Conservation (phyloP, 2,329 filamentous ascomycete species). For the Cladosporium halotolerans region DNA sequence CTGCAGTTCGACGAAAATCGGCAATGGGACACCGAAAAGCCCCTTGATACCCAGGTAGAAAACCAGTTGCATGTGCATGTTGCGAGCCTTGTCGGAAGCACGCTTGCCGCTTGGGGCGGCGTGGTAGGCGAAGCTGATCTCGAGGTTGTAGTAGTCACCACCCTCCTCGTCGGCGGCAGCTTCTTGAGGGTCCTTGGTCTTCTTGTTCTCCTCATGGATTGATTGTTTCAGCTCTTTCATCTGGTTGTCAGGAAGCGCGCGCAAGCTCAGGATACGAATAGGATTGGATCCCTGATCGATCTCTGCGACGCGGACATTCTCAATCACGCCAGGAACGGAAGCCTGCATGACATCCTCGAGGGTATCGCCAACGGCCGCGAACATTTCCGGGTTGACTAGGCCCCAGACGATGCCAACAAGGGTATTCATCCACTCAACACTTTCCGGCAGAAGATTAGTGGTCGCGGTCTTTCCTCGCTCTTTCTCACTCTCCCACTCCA, state of each 20-base stretch:
- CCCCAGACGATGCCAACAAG: conserved; percentile 81
- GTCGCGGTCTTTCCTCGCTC: conserved; percentile 76
- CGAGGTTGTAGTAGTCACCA: conserved; percentile 87
- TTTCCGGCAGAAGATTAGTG: conserved; percentile 84
- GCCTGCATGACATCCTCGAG: conserved; percentile 96
- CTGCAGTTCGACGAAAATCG: conserved; percentile 83
- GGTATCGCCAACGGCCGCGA: conserved; percentile 83
- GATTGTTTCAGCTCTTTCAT: conserved; percentile 76
- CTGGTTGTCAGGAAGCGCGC: conserved; percentile 75
- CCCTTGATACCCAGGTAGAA: conserved; percentile 91
- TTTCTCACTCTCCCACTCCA: conserved; percentile 85
- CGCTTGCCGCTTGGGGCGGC: conserved; percentile 66
- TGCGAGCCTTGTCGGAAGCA: conserved; percentile 67
- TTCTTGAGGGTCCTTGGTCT: conserved; percentile 78
- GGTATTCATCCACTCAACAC: conserved; percentile 90
- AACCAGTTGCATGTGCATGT: conserved; percentile 94
- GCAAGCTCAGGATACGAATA: conserved; percentile 77
- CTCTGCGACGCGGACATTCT: conserved; percentile 90
- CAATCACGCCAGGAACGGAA: conserved; percentile 81
- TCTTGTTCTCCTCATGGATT: conserved; percentile 70
- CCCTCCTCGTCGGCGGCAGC: conserved; percentile 83
- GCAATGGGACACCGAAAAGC: conserved; percentile 79
- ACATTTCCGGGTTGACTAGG: conserved; percentile 91
- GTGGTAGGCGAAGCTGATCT: conserved; percentile 86
- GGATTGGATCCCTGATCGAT: conserved; percentile 93